Conservation (phyloP, 2,329 filamentous ascomycete species). For the Cordyceps cateniannulata region DNA sequence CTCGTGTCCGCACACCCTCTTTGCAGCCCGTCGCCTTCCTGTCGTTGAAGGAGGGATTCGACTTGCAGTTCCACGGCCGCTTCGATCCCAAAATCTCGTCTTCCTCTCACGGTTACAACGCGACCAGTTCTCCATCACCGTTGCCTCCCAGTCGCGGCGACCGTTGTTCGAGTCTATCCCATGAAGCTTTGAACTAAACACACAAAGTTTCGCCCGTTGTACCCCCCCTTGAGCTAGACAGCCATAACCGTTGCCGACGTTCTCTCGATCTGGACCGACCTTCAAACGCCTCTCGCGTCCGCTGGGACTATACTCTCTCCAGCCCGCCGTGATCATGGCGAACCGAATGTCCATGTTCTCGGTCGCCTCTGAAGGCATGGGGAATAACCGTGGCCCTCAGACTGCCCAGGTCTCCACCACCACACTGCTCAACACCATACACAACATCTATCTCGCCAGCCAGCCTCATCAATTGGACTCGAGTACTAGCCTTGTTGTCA, state of each 20-base stretch:
- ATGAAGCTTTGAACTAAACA: background rate
- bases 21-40: background rate
- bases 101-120: background rate
- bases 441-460: slow-evolving; percentile 77
- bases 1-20: slow-evolving; percentile 1
- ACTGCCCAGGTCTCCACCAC: slow-evolving; percentile 83
- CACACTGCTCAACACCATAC: slow-evolving; percentile 83
- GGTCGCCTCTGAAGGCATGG: slow-evolving; percentile 56
- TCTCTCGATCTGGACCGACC: slow-evolving; percentile 1
- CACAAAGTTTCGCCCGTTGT: background rate
- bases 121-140: background rate
- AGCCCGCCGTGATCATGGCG: slow-evolving; percentile 40
- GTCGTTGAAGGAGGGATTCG: background rate
- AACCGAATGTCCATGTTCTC: slow-evolving; percentile 66
- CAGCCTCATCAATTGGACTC: slow-evolving; percentile 84
- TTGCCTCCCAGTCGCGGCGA: background rate
- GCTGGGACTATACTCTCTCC: slow-evolving; percentile 19
- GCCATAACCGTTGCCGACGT: background rate
- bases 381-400: slow-evolving; percentile 55
- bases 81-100: background rate
- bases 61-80: background rate
- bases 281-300: slow-evolving; percentile 31
- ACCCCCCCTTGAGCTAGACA: background rate
- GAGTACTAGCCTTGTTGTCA: slow-evolving; percentile 85
- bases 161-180: background rate